Evolutionary conservation across 352 stramenopile species (phyloP), one percentile per base, ranked within the genome.

Genomic region (Globisporangium paroecandrum): DNA sequence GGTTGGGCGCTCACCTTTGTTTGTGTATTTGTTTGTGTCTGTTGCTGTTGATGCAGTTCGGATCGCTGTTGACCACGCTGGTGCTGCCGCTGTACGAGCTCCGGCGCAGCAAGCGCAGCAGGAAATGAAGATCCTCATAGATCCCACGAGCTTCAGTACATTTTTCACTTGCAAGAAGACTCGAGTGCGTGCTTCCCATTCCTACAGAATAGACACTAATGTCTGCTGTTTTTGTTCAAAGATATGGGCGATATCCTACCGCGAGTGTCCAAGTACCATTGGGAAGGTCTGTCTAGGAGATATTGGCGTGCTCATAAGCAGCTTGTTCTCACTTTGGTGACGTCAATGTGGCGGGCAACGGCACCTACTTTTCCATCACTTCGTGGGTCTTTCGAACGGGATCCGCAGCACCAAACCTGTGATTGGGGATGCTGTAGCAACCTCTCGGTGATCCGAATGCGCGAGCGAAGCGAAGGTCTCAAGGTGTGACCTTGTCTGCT

Each of bases 81-180:
- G 75, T 79, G 13, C 66, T 75, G 22, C 81, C 81, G 7, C 70
- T 85, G 60, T 88, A 79, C 64, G 79, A 89, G 59, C 63, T 76
- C 22, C 69, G 76, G 8, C 77, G 77, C 41, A 65, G 58, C 59
- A 60, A 60, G 55, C 7, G 55, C 55, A 60, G 6, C 55, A 60
- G 4, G 29, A 60, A 46, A 18, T 60, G 18, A 60, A 49, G 41
- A 49, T n/a, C 41, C 2, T 8, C 41, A 10, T 49, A 49, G 41
- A 49, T 5, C 18, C 15, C 15, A 8, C 13, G 15, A 3, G 15
- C 41, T 49, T n/a, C 41, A 49, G 15, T 22, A 18, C 38, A 46
- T 46, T 46, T 46, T 46, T 1, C 12, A 20, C 13, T 46, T 18
- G 12, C 38, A 20, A 25, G n/a, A 55, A 25, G n/a, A 7, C 47